phyloP scores from a whole-genome alignment of 2,329 filamentous ascomycete genomes.

The Chaetoscypha palmicola region DNA sequence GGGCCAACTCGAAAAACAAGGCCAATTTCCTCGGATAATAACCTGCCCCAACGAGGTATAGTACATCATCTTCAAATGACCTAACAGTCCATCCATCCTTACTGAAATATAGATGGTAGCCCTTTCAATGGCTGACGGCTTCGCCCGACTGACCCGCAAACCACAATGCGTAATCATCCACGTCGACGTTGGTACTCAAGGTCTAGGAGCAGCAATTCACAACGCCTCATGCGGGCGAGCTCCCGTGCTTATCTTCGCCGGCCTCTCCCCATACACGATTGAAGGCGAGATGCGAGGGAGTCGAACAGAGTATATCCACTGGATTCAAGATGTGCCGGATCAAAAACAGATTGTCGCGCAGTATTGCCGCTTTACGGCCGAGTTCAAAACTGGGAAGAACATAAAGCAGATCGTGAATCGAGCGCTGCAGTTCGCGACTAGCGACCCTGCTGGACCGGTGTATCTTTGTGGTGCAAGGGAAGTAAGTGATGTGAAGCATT shows the following conservation, averaged over 20 bases:
- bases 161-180: constrained; percentile 62
- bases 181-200: constrained; percentile 73
- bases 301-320: constrained; percentile 70
- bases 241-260: constrained; percentile 66
- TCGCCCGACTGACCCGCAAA: constrained; percentile 57
- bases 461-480: constrained; percentile 56
- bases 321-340: constrained; percentile 71
- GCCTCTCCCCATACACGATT: constrained; percentile 64
- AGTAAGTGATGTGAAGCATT: too few relatives aligned
- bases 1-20: constrained; percentile 58
- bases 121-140: constrained; percentile 70
- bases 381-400: constrained; percentile 66
- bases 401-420: constrained; percentile 70
- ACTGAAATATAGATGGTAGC: constrained; percentile 54
- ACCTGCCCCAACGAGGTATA: constrained; percentile 64
- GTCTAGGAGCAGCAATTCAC: constrained; percentile 58
- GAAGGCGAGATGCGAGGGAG: constrained; percentile 65
- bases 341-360: constrained; percentile 67
- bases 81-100: constrained; percentile 6
- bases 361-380: constrained; percentile 64
- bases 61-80: constrained; percentile 5
- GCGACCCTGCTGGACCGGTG: constrained; percentile 61
- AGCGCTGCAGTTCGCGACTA: constrained; percentile 63
- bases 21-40: constrained; percentile 57
- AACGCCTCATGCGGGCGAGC: constrained; percentile 65